Conservation (phyloP, 805 yeast genomes). For the Metschnikowia gelsemii region DNA sequence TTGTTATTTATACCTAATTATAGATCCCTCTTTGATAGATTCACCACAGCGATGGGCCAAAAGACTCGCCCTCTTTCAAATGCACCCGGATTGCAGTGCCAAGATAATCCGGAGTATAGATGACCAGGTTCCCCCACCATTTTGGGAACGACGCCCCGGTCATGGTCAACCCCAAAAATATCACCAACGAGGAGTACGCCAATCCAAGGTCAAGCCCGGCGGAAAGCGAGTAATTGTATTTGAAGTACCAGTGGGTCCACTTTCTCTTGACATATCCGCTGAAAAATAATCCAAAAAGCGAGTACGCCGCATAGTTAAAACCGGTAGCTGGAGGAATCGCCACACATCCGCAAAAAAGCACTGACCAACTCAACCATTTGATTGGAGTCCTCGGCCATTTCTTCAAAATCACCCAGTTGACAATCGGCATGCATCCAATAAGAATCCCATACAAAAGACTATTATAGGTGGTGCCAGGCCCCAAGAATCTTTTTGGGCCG, state of each 20-base stretch:
- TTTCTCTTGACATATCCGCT: slow-evolving; percentile 7
- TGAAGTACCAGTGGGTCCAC: slow-evolving; percentile 11
- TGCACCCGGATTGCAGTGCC: slow-evolving; percentile 10
- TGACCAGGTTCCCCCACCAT: slow-evolving; percentile 14
- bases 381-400: slow-evolving; percentile 10
- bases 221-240: slow-evolving; percentile 12
- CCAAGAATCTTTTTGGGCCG: slow-evolving; percentile 27
- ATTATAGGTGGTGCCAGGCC: slow-evolving; percentile 24
- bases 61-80: slow-evolving; percentile 12
- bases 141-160: slow-evolving; percentile 10
- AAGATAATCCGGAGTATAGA: slow-evolving; percentile 10
- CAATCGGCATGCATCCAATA: slow-evolving; percentile 12
- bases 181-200: slow-evolving; percentile 12
- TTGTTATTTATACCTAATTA: slow-evolving; percentile 4
- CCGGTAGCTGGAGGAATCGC: slow-evolving; percentile 12
- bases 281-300: slow-evolving; percentile 10
- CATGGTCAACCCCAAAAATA: slow-evolving; percentile 10
- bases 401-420: slow-evolving; percentile 8
- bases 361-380: slow-evolving; percentile 11
- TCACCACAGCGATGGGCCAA: slow-evolving; percentile 13
- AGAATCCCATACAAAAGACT: slow-evolving; percentile 16
- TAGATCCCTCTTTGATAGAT: slow-evolving; percentile 1
- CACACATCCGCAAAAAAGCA: slow-evolving; percentile 8
- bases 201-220: slow-evolving; percentile 13
- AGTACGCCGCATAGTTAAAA: slow-evolving; percentile 12